These are phyloP conservation scores for Basipetospora chlamydospora DNA, from an alignment of 2,329 filamentous ascomycete genomes.

Conservation along the genomic window DNA sequence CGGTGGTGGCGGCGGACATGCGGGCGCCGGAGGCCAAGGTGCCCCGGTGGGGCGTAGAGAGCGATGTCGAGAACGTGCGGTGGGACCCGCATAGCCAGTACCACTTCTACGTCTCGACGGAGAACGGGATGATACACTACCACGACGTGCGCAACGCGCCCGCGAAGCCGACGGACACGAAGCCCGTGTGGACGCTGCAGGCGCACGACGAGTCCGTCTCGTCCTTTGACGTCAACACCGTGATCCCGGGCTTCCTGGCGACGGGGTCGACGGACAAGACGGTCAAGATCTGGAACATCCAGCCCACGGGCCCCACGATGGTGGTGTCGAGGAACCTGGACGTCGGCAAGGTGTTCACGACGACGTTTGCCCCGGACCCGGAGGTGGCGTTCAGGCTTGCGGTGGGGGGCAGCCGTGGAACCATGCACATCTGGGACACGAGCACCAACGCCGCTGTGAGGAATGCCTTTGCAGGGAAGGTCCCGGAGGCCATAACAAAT, in stretches of 20 bases:
- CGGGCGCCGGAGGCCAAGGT: conserved; percentile 70
- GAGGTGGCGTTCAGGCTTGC: conserved; percentile 86
- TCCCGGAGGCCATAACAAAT: conserved; percentile 38
- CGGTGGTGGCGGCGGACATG: conserved; percentile 92
- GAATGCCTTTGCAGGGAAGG: conserved; percentile 61
- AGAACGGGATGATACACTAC: conserved; percentile 82
- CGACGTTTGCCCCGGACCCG: conserved; percentile 75
- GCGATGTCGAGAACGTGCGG: conserved; percentile 80
- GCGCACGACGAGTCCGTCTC: conserved; percentile 88
- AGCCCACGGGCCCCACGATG: conserved; percentile 67
- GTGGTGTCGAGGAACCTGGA: conserved; percentile 85
- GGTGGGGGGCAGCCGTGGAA: conserved; percentile 87
- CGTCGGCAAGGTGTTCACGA: conserved; percentile 87
- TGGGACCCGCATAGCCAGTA: conserved; percentile 92
- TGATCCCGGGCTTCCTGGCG: conserved; percentile 82
- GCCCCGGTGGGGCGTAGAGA: conserved; percentile 84
- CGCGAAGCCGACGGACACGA: conserved; percentile 56
- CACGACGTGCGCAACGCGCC: conserved; percentile 74
- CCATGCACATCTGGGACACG: conserved; percentile 91
- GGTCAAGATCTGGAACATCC: conserved; percentile 93
- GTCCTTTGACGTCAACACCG: conserved; percentile 79
- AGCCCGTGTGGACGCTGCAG: conserved; percentile 86
- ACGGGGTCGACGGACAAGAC: conserved; percentile 90
- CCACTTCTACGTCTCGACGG: conserved; percentile 90
- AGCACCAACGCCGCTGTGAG: conserved; percentile 81